phyloP scores from a whole-genome alignment of 805 yeast genomes.

The Saturnispora diversa region DNA sequence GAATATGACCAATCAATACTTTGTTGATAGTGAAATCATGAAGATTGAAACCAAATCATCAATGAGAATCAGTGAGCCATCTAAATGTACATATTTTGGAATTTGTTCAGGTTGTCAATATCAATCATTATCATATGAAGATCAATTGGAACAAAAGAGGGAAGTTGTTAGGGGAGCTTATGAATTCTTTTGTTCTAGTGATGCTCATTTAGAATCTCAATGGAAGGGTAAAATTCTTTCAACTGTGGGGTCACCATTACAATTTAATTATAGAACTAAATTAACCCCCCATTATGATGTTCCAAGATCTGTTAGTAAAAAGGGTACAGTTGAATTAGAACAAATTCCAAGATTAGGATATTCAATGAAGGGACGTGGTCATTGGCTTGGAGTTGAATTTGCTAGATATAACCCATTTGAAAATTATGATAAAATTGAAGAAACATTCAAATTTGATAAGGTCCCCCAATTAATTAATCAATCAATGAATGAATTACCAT shows the following conservation, averaged over 20 bases:
- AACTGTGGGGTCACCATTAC: constrained; percentile 55
- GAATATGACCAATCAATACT: constrained; percentile 68
- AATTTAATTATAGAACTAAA: constrained; percentile 78
- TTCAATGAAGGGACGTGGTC: constrained; percentile 80
- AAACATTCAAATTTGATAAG: constrained; percentile 6
- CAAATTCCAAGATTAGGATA: constrained; percentile 72
- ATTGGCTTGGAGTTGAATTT: constrained; percentile 26
- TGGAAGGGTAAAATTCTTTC: constrained; percentile 36
- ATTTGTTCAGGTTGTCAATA: constrained; percentile 93
- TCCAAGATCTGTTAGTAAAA: constrained; percentile 13
- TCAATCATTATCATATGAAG: constrained; percentile 65
- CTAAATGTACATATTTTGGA: constrained; percentile 79
- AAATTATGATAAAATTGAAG: constrained; percentile 5
- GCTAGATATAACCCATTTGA: constrained; percentile 5
- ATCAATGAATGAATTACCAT: constrained; percentile 3
- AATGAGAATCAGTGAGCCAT: constrained; percentile 37
- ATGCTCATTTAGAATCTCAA: constrained; percentile 3
- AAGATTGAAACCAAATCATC: constrained; percentile 25
- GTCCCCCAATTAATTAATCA: constrained; percentile 6
- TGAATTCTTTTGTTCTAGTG: constrained; percentile 46
- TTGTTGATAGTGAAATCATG: constrained; percentile 68
- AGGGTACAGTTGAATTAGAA: constrained; percentile 14
- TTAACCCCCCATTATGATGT: constrained; percentile 83
- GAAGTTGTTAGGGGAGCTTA: constrained; percentile 77
- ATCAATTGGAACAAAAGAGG: constrained; percentile 66